phyloP scores from a whole-genome alignment of 257 asterid species.

The Solanum sejunctum region DNA sequence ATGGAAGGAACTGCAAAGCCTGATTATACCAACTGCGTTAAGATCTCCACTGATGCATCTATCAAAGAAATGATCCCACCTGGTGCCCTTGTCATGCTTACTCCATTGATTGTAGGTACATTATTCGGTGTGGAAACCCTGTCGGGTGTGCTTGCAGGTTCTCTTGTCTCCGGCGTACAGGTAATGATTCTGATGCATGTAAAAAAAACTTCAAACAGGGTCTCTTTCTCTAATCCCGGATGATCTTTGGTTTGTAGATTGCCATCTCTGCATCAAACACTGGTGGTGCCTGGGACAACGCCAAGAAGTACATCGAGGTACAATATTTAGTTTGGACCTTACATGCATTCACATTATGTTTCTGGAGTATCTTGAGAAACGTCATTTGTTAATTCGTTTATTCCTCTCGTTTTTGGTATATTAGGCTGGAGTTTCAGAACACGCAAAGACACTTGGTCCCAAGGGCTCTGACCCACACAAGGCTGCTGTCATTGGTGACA shows the following conservation, averaged over 20 bases:
- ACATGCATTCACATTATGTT: neutral
- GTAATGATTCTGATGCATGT: constrained; percentile 6
- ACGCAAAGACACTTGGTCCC: constrained; percentile 36
- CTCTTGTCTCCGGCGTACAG: constrained; percentile 79
- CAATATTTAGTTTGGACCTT: neutral
- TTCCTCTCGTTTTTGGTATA: neutral
- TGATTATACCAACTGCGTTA: constrained; percentile 69
- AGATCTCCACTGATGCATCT: constrained; percentile 78
- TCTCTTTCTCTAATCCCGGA: neutral
- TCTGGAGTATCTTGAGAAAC: neutral
- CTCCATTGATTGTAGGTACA: constrained; percentile 65
- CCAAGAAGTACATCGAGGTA: constrained; percentile 20
- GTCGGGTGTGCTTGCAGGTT: constrained; percentile 75
- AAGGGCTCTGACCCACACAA: constrained; percentile 55
- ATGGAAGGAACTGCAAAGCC: constrained; percentile 76
- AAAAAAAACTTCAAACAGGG: neutral
- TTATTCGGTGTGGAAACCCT: constrained; percentile 74
- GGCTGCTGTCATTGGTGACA: constrained; percentile 55
- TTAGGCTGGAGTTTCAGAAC: constrained; percentile 52
- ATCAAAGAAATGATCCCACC: constrained; percentile 80
- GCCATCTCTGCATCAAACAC: constrained; percentile 19
- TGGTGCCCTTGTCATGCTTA: constrained; percentile 84
- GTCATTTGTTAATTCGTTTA: neutral
- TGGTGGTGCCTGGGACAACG: constrained; percentile 14
- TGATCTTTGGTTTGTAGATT: neutral